Base-by-base conservation (phyloP, 345 rosid species). In the Moricandia arvensis region DNA sequence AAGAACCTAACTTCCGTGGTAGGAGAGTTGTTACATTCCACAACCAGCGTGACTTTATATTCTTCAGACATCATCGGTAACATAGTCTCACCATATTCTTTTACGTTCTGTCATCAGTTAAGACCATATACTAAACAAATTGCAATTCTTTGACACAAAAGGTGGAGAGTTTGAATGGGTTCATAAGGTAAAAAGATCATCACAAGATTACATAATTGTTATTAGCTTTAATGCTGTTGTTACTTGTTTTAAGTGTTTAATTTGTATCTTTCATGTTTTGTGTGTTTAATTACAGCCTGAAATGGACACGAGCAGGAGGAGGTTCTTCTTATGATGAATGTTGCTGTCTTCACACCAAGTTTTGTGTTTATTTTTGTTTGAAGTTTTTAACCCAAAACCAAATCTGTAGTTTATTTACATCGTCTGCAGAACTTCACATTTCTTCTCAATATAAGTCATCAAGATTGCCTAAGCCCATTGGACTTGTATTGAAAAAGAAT, bases 111-210 rank as follows among this genome's bases (percentile, higher is more conserved):
- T n/a, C n/a, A n/a, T n/a, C n/a, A n/a, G n/a, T 17, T 1, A 0
- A 5, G 38, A 51, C 43, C 61, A 26, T 2, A 7, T 18, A 12
- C 55, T 41, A 15, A 79, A 43, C 53, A 45, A 55, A 30, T 45
- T 2, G 8, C 54, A 45, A 41, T 21, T 54, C 0, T 95, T 95
- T 58, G 96, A 90, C 72, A 82, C 94, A 16, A 87, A 80, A 83
- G 91, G 93, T 0, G 97, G 94, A 6, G 99, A 95, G 79, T 90
- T 81, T 37, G 98, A 92, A 83, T 90, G 98, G 99, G 99, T 89
- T 83, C 97, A 95, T 76, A 93, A 91, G 93, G 97, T 89, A 83
- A 72, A 58, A 17, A 18, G 30, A 49, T 75, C 16, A 59, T n/a
- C n/a, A n/a, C n/a, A n/a, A n/a, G n/a, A n/a, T n/a, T n/a, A n/a